Percentiles rank a stretch among this genome's conserved stretches.
Evolutionary conservation across 805 yeast genomes (phyloP).

Genomic region (Teunomyces barrocoloradensis): DNA sequence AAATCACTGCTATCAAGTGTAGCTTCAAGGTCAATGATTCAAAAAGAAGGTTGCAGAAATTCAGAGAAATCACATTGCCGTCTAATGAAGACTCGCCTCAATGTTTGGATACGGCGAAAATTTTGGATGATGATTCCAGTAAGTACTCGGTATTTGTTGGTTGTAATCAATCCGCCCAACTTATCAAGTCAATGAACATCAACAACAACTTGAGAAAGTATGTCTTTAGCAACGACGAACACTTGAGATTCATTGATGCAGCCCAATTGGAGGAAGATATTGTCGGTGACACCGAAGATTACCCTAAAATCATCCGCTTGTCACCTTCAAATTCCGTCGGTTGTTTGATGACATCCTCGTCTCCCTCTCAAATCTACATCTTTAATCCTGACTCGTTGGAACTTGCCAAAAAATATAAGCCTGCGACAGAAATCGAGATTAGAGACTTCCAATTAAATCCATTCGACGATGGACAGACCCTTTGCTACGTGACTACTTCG

Average conservation of each 20-base stretch:
- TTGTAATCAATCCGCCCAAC: slow-evolving; percentile 64
- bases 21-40: slow-evolving; percentile 49
- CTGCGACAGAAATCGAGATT: slow-evolving; percentile 48
- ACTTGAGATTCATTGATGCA: slow-evolving; percentile 56
- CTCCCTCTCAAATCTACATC: slow-evolving; percentile 62
- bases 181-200: slow-evolving; percentile 52
- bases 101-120: slow-evolving; percentile 55
- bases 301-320: slow-evolving; percentile 60
- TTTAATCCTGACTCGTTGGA: slow-evolving; percentile 56
- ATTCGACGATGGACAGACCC: slow-evolving; percentile 52
- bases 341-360: slow-evolving; percentile 64
- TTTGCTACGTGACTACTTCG: slow-evolving; percentile 59
- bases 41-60: slow-evolving; percentile 47
- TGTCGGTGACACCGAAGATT: slow-evolving; percentile 45
- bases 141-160: slow-evolving; percentile 62
- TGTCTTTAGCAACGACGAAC: slow-evolving; percentile 53
- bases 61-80: slow-evolving; percentile 59
- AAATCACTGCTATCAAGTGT: slow-evolving; percentile 63
- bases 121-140: slow-evolving; percentile 26
- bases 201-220: slow-evolving; percentile 75
- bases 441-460: slow-evolving; percentile 69
- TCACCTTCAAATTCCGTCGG: slow-evolving; percentile 61
- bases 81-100: slow-evolving; percentile 85
- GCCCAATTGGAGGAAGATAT: slow-evolving; percentile 53
- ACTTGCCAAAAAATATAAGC: slow-evolving; percentile 51